A percentile compares a stretch with the other conserved stretches of the same genome.
These are phyloP conservation scores for Nakazawaea ernobii DNA, from an alignment of 805 yeast species.

Conservation along the genomic window DNA sequence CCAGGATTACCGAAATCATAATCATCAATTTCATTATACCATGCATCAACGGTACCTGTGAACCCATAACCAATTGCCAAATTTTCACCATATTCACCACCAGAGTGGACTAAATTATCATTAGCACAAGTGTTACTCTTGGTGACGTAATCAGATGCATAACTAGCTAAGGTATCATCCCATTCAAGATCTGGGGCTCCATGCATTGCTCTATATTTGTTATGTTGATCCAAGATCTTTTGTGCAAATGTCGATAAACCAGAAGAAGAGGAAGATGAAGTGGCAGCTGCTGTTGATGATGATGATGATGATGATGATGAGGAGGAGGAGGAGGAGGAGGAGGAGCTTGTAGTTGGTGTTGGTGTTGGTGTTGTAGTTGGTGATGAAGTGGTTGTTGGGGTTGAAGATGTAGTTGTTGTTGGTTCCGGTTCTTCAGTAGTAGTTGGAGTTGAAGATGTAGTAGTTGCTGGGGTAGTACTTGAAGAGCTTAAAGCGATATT, in stretches of 20 bases:
- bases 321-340: conserved; percentile 17
- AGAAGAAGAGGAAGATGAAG: conserved; percentile 19
- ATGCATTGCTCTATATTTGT: conserved; percentile 49
- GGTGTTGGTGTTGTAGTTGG: conserved; percentile 15
- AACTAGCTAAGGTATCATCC: conserved; percentile 44
- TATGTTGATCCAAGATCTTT: conserved; percentile 55
- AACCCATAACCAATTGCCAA: conserved; percentile 66
- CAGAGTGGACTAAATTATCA: conserved; percentile 48
- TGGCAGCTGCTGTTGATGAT: conserved; percentile 16
- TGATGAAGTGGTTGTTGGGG: conserved; percentile 21
- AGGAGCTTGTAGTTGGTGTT: too few species aligned
- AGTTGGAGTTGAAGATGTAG: conserved; percentile 15
- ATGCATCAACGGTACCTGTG: conserved; percentile 60
- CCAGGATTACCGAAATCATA: conserved; percentile 49
- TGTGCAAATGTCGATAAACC: conserved; percentile 27
- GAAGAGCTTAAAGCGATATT: conserved; percentile 11
- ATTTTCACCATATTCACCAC: conserved; percentile 71
- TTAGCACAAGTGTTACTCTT: conserved; percentile 50
- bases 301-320: conserved; percentile 12
- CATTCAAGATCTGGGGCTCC: conserved; percentile 47
- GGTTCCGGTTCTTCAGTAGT: conserved; percentile 16
- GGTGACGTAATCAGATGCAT: conserved; percentile 55
- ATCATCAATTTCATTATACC: conserved; percentile 61
- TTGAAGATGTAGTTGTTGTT: conserved; percentile 17
- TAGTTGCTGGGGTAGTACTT: conserved; percentile 15